Conservation (phyloP, 192 early-diverging fungal species). For the Entomortierella parvispora region DNA sequence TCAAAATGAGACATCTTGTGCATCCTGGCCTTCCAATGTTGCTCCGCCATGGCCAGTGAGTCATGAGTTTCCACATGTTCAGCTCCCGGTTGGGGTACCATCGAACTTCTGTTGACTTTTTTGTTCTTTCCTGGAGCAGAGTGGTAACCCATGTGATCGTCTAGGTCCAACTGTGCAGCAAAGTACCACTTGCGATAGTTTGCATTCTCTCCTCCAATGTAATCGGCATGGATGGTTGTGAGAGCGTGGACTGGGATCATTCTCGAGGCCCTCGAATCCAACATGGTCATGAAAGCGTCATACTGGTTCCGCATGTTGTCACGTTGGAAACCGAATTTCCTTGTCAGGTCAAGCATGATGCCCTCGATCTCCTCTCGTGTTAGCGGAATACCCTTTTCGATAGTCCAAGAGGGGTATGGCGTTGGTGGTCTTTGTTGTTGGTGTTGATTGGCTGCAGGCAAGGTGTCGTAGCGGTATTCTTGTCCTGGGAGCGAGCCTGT, state of each 20-base stretch:
- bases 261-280: conserved; percentile 81
- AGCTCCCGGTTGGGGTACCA: conserved; percentile 43
- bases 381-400: conserved; percentile 70
- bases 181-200: conserved; percentile 91
- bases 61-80: conserved; percentile 24
- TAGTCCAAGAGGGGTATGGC: conserved; percentile 62
- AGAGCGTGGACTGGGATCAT: conserved; percentile 77
- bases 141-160: conserved; percentile 57
- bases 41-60: conserved; percentile 48
- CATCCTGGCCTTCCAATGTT: conserved; percentile 78
- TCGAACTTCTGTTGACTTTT: conserved; percentile 34
- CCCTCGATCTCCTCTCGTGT: conserved; percentile 74
- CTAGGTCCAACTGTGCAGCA: conserved; percentile 73
- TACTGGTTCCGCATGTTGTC: conserved; percentile 82
- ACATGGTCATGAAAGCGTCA: conserved; percentile 81
- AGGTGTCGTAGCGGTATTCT: conserved; percentile 6
- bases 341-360: conserved; percentile 71
- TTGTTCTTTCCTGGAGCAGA: conserved; percentile 39
- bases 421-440: not conserved
- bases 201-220: conserved; percentile 81
- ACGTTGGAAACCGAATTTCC: conserved; percentile 82
- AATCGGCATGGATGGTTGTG: conserved; percentile 80
- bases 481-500: not conserved
- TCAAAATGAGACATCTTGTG: conserved; percentile 75
- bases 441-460: not conserved